Base-by-base conservation (phyloP, 257 asterid species). In the Haberlea rhodopensis region DNA sequence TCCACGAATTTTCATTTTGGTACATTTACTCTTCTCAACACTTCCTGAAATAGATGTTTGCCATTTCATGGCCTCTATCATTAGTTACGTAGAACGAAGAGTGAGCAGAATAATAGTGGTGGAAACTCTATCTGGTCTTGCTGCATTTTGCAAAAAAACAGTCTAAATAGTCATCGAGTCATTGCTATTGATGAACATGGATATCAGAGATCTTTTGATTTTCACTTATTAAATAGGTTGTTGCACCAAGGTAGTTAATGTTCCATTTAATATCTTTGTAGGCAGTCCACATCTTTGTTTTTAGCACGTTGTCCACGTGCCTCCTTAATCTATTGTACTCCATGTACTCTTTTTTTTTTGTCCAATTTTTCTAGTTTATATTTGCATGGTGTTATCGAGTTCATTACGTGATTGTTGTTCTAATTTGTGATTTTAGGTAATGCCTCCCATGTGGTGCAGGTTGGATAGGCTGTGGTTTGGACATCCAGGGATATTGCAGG, bases 401-500 rank as follows among this genome's bases (percentile, higher is more conserved):
- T 68, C 68, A 46, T 68, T 43, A 71, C 73, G 70, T 85, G 78
- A 85, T 82, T 49, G 78, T 58, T n/a, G n/a, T n/a, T 73, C 65
- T 81, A 74, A 59, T 81, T 79, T 86, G 85, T 94, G 96, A 78
- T 80, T 86, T 77, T 85, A 94, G 99, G 99, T 94, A 63, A 86
- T 94, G 95, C 99, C 99, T 80, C 95, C 99, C 57, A 81, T 90
- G 66, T 94, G 99, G 99, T 94, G 99, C 96, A 90, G 99, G 95
- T 82, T 94, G 85, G 99, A 94, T 81, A 86, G 97, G 79, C 84
- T 94, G 70, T 94, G 99, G 99, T 94, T 94, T 74, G 95, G 95
- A 71, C 99, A 94, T 79, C 97, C 99, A 25, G 99, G 99, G 68
- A 57, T 85, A 64, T 60, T 94, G 79, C 62, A 0, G 28, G 97